Evolutionary conservation across 768 basidiomycete genomes (phyloP).

Genomic region (Tricholoma bakamatsutake): DNA sequence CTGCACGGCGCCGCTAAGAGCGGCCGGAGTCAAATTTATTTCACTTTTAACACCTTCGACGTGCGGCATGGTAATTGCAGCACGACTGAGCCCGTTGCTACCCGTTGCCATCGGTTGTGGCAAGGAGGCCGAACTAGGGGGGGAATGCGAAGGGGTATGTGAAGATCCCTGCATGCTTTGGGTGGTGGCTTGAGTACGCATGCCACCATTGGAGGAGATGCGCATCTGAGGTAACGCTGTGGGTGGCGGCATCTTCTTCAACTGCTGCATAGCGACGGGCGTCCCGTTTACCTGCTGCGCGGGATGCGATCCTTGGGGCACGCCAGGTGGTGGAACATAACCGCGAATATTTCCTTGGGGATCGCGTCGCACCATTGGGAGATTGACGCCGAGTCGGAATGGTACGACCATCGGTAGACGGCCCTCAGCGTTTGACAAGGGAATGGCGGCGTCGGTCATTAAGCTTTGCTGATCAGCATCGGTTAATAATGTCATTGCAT

Average conservation of each 20-base stretch:
- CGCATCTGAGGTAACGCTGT: constrained; percentile 50
- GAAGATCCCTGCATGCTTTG: constrained; percentile 14
- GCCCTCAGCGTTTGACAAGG: constrained; percentile 40
- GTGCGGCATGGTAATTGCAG: constrained; percentile 43
- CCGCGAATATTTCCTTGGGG: constrained; percentile 23
- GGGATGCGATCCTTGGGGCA: constrained; percentile 9
- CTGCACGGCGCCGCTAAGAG: constrained; percentile 27
- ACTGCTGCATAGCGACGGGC: constrained; percentile 53
- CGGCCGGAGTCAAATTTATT: constrained; percentile 19
- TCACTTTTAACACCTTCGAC: constrained; percentile 36
- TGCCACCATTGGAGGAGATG: constrained; percentile 53
- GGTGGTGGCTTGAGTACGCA: constrained; percentile 41
- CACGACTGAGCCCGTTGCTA: constrained; percentile 33
- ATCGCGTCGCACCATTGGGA: constrained; percentile 28
- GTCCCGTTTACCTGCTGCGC: constrained; percentile 32
- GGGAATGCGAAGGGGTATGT: constrained; percentile 17
- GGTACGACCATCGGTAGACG: constrained; percentile 45
- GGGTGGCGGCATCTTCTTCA: constrained; percentile 61
- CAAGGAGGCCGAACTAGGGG: constrained; percentile 25
- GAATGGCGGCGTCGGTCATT: constrained; percentile 45
- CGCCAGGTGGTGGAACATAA: constrained; percentile 13
- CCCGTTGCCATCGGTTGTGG: constrained; percentile 33
- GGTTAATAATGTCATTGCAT: constrained; percentile 49
- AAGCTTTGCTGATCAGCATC: constrained; percentile 50
- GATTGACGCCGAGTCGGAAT: constrained; percentile 39